Evolutionary conservation across 495 filamentous ascomycete species (phyloP).

Genomic region (Hypoxylon intermedium): DNA sequence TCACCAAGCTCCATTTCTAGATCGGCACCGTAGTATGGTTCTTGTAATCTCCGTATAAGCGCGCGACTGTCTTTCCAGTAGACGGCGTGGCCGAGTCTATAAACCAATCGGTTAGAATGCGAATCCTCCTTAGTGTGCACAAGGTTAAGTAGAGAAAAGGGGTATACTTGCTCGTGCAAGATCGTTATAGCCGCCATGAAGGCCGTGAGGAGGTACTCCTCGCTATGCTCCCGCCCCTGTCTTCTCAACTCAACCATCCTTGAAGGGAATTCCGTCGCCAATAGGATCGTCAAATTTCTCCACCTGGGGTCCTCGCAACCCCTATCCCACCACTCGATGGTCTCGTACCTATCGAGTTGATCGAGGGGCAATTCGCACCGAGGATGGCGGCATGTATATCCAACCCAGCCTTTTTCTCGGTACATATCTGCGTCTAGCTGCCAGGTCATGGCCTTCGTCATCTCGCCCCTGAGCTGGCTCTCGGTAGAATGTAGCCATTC

Average conservation of each 20-base stretch:
- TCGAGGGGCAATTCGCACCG: constrained; percentile 27
- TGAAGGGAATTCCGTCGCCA: constrained; percentile 45
- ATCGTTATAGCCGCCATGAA: constrained; percentile 50
- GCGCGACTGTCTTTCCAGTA: constrained; percentile 51
- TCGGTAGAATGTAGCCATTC: constrained; percentile 35
- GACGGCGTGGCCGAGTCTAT: constrained; percentile 47
- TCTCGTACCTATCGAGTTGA: constrained; percentile 40
- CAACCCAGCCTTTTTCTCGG: constrained; percentile 43
- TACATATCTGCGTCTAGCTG: constrained; percentile 47
- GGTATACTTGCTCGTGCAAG: constrained; percentile 48
- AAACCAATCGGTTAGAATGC: constrained; percentile 4
- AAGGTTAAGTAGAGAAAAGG: not conserved
- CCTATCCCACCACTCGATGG: constrained; percentile 40
- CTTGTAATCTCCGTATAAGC: constrained; percentile 40
- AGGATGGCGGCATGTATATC: constrained; percentile 49
- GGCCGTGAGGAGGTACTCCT: constrained; percentile 49
- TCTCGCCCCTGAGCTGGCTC: constrained; percentile 24
- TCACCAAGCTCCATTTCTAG: constrained; percentile 54
- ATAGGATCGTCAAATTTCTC: constrained; percentile 40
- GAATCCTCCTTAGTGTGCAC: not conserved
- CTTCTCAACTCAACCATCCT: constrained; percentile 38
- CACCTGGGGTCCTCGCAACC: constrained; percentile 10
- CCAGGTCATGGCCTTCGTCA: constrained; percentile 41
- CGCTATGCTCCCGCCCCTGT: constrained; percentile 37
- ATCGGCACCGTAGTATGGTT: constrained; percentile 50